phyloP scores from a whole-genome alignment of 1,284 basidiomycete genomes.

The Earliella scabrosa region DNA sequence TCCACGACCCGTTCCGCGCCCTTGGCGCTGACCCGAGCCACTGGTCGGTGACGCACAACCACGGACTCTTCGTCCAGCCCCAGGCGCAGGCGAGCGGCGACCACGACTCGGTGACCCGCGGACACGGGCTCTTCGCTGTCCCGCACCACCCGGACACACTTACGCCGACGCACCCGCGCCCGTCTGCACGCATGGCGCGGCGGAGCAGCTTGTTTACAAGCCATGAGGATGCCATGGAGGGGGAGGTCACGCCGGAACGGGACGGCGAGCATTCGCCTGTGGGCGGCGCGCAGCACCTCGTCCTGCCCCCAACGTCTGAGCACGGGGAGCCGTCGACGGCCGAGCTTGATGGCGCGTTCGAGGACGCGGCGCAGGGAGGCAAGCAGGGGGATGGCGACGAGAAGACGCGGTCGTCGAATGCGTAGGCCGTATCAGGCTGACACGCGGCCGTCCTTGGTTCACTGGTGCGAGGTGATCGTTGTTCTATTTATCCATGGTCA shows the following conservation, averaged over 20 bases:
- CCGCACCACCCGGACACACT: not conserved
- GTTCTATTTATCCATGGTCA: too few species aligned
- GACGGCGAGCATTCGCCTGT: not conserved
- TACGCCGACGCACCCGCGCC: conserved; percentile 8
- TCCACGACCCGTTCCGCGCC: not conserved
- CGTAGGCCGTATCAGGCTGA: too few species aligned
- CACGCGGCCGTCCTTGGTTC: too few species aligned
- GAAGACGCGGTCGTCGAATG: too few species aligned
- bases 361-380: not conserved
- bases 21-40: not conserved
- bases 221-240: too few species aligned
- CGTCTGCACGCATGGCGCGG: conserved; percentile 14
- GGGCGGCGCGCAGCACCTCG: not conserved
- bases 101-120: not conserved
- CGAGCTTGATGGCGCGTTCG: conserved; percentile 15
- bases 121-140: conserved; percentile 9
- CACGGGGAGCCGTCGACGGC: conserved; percentile 11
- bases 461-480: too few species aligned
- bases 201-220: conserved; percentile 13
- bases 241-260: not conserved
- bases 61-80: too few species aligned
- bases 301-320: conserved; percentile 11
- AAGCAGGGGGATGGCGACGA: too few species aligned
- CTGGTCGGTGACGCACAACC: not conserved
- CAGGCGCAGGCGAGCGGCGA: not conserved